phyloP scores from a whole-genome alignment of 345 rosid genomes.

The Camelina neglecta region DNA sequence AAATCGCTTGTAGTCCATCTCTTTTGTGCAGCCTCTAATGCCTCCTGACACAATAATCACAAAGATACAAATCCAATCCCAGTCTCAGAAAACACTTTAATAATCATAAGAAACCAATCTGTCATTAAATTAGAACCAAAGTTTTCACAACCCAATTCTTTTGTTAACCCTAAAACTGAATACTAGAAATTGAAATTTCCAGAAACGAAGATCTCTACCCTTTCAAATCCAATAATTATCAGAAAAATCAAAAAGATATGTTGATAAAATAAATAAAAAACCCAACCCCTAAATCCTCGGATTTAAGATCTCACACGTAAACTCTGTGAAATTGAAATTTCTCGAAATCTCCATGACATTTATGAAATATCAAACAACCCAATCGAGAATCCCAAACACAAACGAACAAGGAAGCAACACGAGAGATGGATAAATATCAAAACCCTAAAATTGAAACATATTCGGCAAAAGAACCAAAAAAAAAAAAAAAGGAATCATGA shows the following conservation, averaged over 20 bases:
- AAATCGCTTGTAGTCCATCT: conserved; percentile 89
- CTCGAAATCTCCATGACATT: neutral
- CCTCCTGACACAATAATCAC: conserved; percentile 47
- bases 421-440: neutral
- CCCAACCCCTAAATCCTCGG: neutral
- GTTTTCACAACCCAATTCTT: conserved; percentile 2
- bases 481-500: neutral
- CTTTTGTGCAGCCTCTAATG: conserved; percentile 60
- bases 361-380: neutral
- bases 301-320: too few relatives aligned
- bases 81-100: neutral
- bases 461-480: neutral
- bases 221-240: neutral
- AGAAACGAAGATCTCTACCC: neutral
- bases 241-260: neutral
- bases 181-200: neutral
- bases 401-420: neutral
- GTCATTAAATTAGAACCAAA: neutral
- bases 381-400: neutral
- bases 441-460: neutral
- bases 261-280: neutral
- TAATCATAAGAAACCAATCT: neutral
- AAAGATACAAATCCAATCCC: neutral
- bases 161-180: neutral
- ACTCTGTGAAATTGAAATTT: too few relatives aligned